A percentile compares a stretch with the other conserved stretches of the same genome.
Evolutionary conservation across 148 eudicot species (phyloP).

Genomic region (Arctostaphylos glauca): DNA sequence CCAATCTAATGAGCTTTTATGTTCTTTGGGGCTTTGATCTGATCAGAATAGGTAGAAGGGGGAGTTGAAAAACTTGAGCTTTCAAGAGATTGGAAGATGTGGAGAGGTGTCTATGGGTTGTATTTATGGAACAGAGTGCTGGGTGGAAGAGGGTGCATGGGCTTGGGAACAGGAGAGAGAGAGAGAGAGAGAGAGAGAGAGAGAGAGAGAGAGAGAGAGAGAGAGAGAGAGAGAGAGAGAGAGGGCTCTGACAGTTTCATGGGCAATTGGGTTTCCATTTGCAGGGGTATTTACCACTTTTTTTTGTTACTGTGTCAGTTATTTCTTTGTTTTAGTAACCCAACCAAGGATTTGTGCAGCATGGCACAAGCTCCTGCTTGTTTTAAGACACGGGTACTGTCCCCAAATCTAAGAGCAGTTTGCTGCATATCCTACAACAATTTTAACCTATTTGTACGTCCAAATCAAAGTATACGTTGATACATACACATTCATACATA

Average conservation of each 20-base stretch:
- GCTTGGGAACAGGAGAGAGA: conserved; percentile 68
- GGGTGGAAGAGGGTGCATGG: conserved; percentile 46
- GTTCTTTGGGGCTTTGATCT: background rate
- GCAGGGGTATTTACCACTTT: background rate
- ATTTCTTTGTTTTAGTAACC: background rate
- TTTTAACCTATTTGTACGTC: too few species aligned
- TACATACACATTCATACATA: too few species aligned
- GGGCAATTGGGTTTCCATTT: conserved; percentile 25
- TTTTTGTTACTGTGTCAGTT: background rate
- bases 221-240: background rate
- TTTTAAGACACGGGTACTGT: background rate
- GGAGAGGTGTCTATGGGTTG: conserved; percentile 14
- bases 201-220: background rate
- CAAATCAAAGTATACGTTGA: too few species aligned
- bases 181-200: conserved; percentile 35
- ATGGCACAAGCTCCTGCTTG: background rate
- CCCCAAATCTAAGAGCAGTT: too few species aligned
- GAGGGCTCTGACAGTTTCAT: conserved; percentile 21
- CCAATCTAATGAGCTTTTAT: background rate
- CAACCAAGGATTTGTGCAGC: background rate
- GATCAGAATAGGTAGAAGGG: background rate
- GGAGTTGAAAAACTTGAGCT: conserved; percentile 21
- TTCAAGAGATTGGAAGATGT: conserved; percentile 18
- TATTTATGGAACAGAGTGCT: conserved; percentile 19
- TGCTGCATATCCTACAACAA: too few species aligned